Base-by-base conservation (phyloP, 495 filamentous ascomycete genomes). In the Penicillium maclennaniae region DNA sequence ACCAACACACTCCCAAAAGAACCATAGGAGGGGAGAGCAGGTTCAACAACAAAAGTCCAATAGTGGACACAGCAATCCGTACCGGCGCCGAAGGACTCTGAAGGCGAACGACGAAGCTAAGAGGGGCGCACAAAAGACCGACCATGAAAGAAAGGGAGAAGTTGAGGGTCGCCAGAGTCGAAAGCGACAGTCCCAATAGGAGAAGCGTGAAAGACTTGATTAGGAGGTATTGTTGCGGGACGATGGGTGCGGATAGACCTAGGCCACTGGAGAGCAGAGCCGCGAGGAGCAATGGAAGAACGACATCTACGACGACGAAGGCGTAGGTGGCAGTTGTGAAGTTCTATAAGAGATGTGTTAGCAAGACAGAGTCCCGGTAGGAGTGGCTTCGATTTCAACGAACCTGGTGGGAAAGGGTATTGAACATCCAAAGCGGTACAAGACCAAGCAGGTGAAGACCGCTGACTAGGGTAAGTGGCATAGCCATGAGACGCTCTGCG, bases 111-210 rank as follows among this genome's bases (percentile, higher is more conserved):
- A 87, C 65, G 66, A 95, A 96, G 17, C 82, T 83, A 7, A 97
- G 75, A 3, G 91, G 92, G 10, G 81, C 65, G 36, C 88, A 79
- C 44, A 91, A 72, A 2, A 97, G 72, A 38, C 93, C 93, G 57
- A 97, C 73, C 44, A 96, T 74, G 70, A 97, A 85, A 37, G 90
- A 85, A 25, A 97, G 87, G 21, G 87, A 88, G 79, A 98, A 98
- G 73, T 98, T 98, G 45, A 98, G 84, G 2, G 95, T 98, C 15
- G 92, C 91, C 31, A 98, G 87, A 4, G 92, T 85, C 44, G 90
- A 89, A 56, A 98, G 86, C 69, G 87, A 89, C 70, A 95, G 86
- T 58, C 95, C 95, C 0, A 97, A 82, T 0, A 93, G 79, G 4
- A 98, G 82, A 21, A 97, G 84, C 12, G 93, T 95, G 79, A 98